Base-by-base conservation (phyloP, 2,329 filamentous ascomycete genomes). In the Dactylellina leptospora region DNA sequence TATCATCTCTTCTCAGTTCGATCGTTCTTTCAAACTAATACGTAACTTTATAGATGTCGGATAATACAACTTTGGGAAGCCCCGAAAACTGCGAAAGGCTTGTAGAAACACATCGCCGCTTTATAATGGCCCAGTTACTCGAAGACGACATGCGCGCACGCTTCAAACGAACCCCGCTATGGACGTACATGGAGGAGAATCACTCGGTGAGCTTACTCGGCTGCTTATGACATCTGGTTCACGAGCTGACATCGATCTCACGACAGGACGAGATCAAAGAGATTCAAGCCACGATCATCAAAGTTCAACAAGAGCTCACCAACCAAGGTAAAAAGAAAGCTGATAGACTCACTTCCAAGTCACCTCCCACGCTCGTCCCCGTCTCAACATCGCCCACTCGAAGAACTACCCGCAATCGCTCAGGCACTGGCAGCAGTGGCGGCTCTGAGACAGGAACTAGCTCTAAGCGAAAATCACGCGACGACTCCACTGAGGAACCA, bases 101-200 rank as follows among this genome's bases (percentile, higher is more conserved):
- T 9, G 30, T 72, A 10, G 20, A 48, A 11, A 44, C 4, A 20
- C 59, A 72, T 42, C 68, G 68, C 22, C 59, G 68, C 13, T 72
- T 72, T 18, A 63, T 72, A 20, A 72, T 72, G 20, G 68, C 68
- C 22, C 68, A 72, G 18, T 54, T 72, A 5, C 60, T 72, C 8
- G 68, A 72, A 23, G 61, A 72, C 5, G 20, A 1, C 18, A 30
- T 42, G 20, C 51, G 42, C 18, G 11, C 16, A 25, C 53, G 44
- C n/a, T 72, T 44, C 27, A 64, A 59, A 25, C 44, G 44, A 38
- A 72, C 68, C 3, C 68, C 68, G 5, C 59, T 72, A 20, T 72
- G 68, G 68, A 40, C 30, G 18, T 50, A 58, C 27, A 55, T 72
- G 60, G 8, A 5, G n/a, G 60, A 55, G 10, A 64, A 55, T 18